Conservation (phyloP, 2,329 filamentous ascomycete genomes). For the Aspergillus luchuensis region DNA sequence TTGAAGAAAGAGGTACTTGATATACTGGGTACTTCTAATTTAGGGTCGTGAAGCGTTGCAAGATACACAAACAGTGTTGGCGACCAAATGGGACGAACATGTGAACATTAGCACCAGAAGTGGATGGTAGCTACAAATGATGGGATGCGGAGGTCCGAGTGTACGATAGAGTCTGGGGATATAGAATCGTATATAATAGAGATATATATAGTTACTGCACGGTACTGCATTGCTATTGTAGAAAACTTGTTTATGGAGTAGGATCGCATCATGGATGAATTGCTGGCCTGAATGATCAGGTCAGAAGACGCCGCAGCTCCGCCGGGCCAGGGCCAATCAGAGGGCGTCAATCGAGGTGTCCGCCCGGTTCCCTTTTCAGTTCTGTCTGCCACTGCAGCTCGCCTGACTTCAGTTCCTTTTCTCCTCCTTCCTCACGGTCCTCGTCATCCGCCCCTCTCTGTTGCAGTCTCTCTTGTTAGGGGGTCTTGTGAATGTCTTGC, state of each 20-base stretch:
- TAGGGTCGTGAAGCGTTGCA: background rate
- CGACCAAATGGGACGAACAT: background rate
- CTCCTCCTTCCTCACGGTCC: conserved; percentile 14
- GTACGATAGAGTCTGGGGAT: background rate
- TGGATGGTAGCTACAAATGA: background rate
- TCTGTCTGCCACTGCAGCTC: conserved; percentile 9
- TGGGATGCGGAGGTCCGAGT: background rate
- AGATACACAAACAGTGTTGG: background rate
- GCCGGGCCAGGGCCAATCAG: conserved; percentile 24
- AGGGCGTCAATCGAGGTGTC: conserved; percentile 3
- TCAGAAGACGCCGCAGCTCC: conserved; percentile 6
- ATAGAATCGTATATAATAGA: background rate
- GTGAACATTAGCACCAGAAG: background rate
- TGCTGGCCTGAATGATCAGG: conserved; percentile 4
- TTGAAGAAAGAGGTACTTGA: background rate
- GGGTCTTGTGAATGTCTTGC: conserved; percentile 39
- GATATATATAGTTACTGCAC: background rate
- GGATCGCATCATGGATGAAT: background rate
- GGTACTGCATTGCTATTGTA: background rate
- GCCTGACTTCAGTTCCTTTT: conserved; percentile 15
- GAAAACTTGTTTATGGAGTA: background rate
- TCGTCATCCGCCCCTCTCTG: conserved; percentile 21
- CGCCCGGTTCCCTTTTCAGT: background rate
- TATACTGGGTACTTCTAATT: background rate
- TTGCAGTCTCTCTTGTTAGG: conserved; percentile 13